Base-by-base conservation (phyloP, 208 protist genomes). In the Trypanosoma mega region DNA sequence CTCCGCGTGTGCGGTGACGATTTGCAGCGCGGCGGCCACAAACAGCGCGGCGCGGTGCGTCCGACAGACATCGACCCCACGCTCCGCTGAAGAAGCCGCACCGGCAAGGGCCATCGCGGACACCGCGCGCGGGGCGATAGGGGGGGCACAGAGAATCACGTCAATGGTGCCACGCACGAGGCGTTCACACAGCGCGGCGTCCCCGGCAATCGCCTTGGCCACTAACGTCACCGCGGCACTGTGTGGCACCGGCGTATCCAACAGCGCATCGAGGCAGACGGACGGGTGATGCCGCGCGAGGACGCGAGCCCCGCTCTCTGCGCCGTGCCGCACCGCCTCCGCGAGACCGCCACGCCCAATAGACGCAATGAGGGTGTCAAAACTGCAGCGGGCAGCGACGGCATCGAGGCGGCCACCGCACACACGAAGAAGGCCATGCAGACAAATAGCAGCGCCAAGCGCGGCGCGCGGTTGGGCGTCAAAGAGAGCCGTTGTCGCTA, bases 391-490 rank as follows among this genome's bases (percentile, higher is more conserved):
- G 14, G 23, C 31, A 23, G 55, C 49, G 14, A 5, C 16, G n/a
- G 54, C 59, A 12, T 44, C 20, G n/a, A 72, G 36, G 3, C 16
- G 27, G 4, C 45, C 65, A 7, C 65, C 65, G 18, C 61, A 18
- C 4, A 26, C 62, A 27, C 24, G 61, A 14, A 72, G n/a, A 41
- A 72, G 26, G 9, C 65, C 65, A 29, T 51, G 49, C 33, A 72
- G 16, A 30, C 30, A 14, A 9, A 65, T 49, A 55, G 59, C 68
- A 14, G 37, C 29, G 31, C 58, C 31, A 36, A 37, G 16, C 2
- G 65, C 53, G 8, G 65, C 54, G 12, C 70, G 24, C 18, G 24
- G 46, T n/a, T 68, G 58, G n/a, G 30, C n/a, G 16, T 72, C 65
- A 33, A 62, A 21, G 6, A 72, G 5, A 6, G 37, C 48, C 9